Percentiles rank a stretch among this genome's conserved stretches.
These are phyloP conservation scores for Lyophyllum semitale DNA, from an alignment of 768 basidiomycete species.

Conservation along the genomic window DNA sequence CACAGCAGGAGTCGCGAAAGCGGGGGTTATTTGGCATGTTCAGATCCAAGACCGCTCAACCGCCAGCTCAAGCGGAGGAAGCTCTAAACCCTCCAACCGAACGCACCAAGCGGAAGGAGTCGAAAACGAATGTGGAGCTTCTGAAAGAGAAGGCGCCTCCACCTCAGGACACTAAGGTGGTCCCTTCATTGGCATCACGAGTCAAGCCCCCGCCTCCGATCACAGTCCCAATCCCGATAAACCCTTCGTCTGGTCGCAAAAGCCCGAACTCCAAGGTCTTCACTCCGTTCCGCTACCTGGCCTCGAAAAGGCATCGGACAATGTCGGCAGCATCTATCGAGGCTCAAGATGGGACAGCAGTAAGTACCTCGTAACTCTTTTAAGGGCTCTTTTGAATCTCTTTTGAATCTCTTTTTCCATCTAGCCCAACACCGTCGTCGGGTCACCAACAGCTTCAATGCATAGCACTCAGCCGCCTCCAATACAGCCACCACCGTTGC, in stretches of 20 bases:
- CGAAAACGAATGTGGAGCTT: constrained; percentile 4
- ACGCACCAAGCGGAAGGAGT: constrained; percentile 21
- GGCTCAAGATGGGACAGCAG: constrained; percentile 78
- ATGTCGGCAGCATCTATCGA: constrained; percentile 77
- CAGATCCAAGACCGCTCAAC: constrained; percentile 24
- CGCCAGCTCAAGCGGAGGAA: constrained; percentile 22
- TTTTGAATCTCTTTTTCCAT: constrained; percentile 7
- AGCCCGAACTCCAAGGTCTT: constrained; percentile 50
- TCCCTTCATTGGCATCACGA: constrained; percentile 11
- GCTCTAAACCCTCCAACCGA: constrained; percentile 7
- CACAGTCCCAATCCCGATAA: constrained; percentile 33
- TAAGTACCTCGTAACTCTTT: constrained; percentile 37
- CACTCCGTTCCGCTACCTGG: constrained; percentile 64
- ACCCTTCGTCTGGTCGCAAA: constrained; percentile 33
- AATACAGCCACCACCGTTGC: constrained; percentile 55
- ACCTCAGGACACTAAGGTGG: constrained; percentile 4
- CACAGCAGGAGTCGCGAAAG: constrained; percentile 38
- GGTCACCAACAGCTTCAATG: constrained; percentile 73
- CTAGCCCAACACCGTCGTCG: constrained; percentile 71
- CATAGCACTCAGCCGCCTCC: constrained; percentile 48
- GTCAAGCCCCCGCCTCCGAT: constrained; percentile 14
- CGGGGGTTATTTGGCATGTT: constrained; percentile 41
- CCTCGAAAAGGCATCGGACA: constrained; percentile 59
- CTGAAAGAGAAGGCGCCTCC: background rate
- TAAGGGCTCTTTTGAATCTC: constrained; percentile 3